Evolutionary conservation across 2,329 filamentous ascomycete genomes (phyloP), one percentile per base, ranked within the genome.

Genomic region (Ascochyta viciae-villosae): DNA sequence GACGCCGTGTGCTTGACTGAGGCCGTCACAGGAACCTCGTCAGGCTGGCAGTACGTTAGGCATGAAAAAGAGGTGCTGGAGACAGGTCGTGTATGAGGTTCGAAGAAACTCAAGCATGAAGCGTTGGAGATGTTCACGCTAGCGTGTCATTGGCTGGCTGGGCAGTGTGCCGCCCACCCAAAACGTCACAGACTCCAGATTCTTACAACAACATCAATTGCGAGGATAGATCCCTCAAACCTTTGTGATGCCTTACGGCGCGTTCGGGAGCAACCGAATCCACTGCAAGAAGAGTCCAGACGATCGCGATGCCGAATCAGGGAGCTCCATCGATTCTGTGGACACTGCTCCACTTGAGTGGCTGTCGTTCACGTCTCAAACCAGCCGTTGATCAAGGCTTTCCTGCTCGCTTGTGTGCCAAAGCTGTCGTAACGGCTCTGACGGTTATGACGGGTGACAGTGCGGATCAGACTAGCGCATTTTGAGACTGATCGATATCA

Each of bases 21-120:
- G 68, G 67, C 67, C 55, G 61, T 58, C 51, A 55, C 64, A 60
- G 61, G 47, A 70, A 58, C 60, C 64, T 67, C 57, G 54, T 54
- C 60, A 60, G 54, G 43, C 49, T 47, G 44, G 61, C 50, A 62
- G 49, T 64, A 61, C 56, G 60, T 62, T 63, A 74, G 68, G 72
- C 71, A 75, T 74, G 70, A 65, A 64, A 52, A 58, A 44, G 54
- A 61, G 57, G 60, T 58, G 65, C 57, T 65, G 66, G 71, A 76
- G 73, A 75, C 73, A 53, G 65, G 64, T 67, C 27, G 58, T 65
- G 74, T 76, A 51, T 69, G 72, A 74, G 62, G 66, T 60, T 52
- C 49, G 54, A 52, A 56, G 62, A 61, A 61, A 65, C 63, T 71
- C 66, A 63, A 57, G 65, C 60, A 63, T 53, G 45, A 31, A 64